Evolutionary conservation across 768 basidiomycete species (phyloP).

Genomic region (Mycena vitilis): DNA sequence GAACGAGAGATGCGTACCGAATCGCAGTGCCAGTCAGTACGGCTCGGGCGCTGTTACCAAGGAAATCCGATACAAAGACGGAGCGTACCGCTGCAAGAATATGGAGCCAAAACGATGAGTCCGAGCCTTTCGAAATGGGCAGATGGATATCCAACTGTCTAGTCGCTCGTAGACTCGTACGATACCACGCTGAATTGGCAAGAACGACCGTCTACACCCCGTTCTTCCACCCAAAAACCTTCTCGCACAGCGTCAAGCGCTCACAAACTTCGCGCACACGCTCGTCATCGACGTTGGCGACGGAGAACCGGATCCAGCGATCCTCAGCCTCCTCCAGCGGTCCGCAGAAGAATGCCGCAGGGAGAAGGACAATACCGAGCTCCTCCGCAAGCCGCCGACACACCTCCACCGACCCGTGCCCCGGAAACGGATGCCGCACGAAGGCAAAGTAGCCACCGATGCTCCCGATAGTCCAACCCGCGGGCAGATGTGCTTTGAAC

Average conservation of each 20-base stretch:
- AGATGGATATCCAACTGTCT: too few relatives aligned
- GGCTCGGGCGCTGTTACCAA: too few relatives aligned
- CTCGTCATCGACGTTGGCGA: constrained; percentile 82
- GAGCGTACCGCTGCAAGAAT: too few relatives aligned
- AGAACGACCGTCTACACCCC: too few relatives aligned
- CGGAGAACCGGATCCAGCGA: constrained; percentile 82
- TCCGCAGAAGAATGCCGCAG: constrained; percentile 69
- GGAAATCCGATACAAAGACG: too few relatives aligned
- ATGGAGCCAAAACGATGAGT: too few relatives aligned
- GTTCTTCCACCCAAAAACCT: constrained; percentile 51
- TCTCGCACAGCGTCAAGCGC: constrained; percentile 56
- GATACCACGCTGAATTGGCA: not conserved
- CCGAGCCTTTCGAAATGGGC: too few relatives aligned
- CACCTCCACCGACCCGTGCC: constrained; percentile 61
- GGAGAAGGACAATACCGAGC: constrained; percentile 74
- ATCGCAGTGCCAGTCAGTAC: too few relatives aligned
- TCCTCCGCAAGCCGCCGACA: constrained; percentile 68
- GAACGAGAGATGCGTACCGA: too few relatives aligned
- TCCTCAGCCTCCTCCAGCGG: constrained; percentile 48
- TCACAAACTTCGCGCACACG: constrained; percentile 63
- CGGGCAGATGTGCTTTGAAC: constrained; percentile 62
- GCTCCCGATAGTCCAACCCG: constrained; percentile 70
- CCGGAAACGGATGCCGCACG: constrained; percentile 72
- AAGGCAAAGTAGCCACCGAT: constrained; percentile 86
- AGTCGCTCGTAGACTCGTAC: not conserved